Percentiles rank a stretch among this genome's conserved stretches.
These are phyloP conservation scores for Candida ulmi DNA, from an alignment of 805 yeast genomes.

Conservation along the genomic window DNA sequence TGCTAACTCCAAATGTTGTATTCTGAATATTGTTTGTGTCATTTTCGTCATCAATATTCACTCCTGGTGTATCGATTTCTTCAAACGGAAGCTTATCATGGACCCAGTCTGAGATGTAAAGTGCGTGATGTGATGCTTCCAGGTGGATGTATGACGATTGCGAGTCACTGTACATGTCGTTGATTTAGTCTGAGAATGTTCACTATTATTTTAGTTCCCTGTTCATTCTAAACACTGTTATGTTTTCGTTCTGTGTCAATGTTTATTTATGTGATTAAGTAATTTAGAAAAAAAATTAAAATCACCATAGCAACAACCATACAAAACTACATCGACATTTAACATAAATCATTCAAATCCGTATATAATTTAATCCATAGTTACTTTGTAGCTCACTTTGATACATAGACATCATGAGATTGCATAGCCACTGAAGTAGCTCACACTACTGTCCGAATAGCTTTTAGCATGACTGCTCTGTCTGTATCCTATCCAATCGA, in stretches of 20 bases:
- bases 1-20: conserved; percentile 21
- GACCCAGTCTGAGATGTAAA: conserved; percentile 27
- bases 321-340: too few species aligned
- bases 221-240: too few species aligned
- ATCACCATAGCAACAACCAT: too few species aligned
- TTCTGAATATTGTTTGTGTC: conserved; percentile 7
- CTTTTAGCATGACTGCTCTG: conserved; percentile 59
- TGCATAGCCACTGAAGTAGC: conserved; percentile 76
- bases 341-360: not conserved
- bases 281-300: too few species aligned
- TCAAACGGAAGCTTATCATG: conserved; percentile 24
- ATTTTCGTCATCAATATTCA: conserved; percentile 13
- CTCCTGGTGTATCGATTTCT: conserved; percentile 17
- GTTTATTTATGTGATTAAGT: too few species aligned
- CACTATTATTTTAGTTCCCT: not conserved
- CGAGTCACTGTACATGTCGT: not conserved
- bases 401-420: too few species aligned
- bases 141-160: conserved; percentile 15
- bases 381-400: too few species aligned
- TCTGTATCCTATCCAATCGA: conserved; percentile 73
- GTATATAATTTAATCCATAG: too few species aligned
- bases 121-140: conserved; percentile 24
- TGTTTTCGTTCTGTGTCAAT: not conserved
- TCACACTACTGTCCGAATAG: conserved; percentile 71
- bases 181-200: not conserved